Conservation (phyloP, 2,329 filamentous ascomycete species). For the Fusarium liriodendri region DNA sequence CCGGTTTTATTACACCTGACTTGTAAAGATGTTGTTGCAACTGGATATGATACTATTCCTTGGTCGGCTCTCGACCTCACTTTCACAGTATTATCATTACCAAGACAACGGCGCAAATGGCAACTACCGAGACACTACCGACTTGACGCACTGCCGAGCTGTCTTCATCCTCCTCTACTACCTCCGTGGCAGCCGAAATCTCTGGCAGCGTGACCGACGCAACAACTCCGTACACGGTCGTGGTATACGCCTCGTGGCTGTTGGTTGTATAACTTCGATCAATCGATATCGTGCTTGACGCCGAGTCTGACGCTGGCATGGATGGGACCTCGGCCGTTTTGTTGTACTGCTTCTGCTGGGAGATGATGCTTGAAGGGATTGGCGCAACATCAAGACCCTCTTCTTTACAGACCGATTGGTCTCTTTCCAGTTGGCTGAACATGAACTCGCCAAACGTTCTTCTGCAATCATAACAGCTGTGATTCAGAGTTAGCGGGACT, state of each 20-base stretch:
- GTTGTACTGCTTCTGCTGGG: constrained; percentile 26
- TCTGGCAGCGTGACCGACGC: constrained; percentile 3
- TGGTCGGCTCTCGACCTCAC: neutral
- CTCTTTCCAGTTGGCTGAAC: neutral
- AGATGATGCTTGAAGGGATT: constrained; percentile 25
- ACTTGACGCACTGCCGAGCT: neutral
- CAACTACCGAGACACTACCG: neutral
- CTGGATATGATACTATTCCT: neutral
- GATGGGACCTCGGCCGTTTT: constrained; percentile 13
- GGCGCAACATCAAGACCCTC: constrained; percentile 6
- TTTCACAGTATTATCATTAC: neutral
- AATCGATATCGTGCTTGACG: constrained; percentile 1
- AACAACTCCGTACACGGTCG: neutral
- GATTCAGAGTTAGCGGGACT: neutral
- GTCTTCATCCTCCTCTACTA: neutral
- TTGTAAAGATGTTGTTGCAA: neutral
- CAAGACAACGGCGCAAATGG: neutral
- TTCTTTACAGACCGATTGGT: constrained; percentile 8
- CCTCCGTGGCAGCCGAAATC: neutral
- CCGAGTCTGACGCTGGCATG: constrained; percentile 2
- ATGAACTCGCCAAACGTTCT: constrained; percentile 13
- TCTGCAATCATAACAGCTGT: constrained; percentile 22
- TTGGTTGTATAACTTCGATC: constrained; percentile 4
- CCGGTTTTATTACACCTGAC: neutral
- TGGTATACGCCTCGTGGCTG: constrained; percentile 1